These are phyloP conservation scores for Tricholoma flavovirens DNA, from an alignment of 768 basidiomycete species.

Conservation along the genomic window DNA sequence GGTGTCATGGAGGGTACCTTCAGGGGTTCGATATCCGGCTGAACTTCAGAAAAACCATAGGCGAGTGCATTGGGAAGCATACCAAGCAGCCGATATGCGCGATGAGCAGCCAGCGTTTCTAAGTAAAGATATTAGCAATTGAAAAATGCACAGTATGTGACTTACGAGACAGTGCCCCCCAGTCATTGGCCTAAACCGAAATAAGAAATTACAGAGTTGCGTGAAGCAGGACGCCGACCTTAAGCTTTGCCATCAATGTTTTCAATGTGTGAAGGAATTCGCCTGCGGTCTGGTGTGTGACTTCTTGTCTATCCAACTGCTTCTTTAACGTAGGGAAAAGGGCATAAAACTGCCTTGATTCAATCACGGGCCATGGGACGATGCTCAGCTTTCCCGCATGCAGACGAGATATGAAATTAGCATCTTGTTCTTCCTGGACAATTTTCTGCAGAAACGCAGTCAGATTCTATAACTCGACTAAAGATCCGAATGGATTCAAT, in stretches of 20 bases:
- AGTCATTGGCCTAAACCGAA: conserved; percentile 47
- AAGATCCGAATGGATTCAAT: background rate
- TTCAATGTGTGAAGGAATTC: conserved; percentile 55
- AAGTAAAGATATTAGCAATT: background rate
- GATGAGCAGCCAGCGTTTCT: conserved; percentile 47
- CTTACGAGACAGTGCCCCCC: conserved; percentile 60
- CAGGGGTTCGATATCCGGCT: conserved; percentile 41
- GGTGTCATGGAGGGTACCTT: conserved; percentile 31
- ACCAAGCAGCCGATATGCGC: conserved; percentile 35
- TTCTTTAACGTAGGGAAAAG: conserved; percentile 45
- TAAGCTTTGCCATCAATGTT: conserved; percentile 62
- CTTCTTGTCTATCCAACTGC: conserved; percentile 39
- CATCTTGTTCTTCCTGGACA: conserved; percentile 54
- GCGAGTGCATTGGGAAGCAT: conserved; percentile 43
- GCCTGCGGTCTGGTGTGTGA: conserved; percentile 46
- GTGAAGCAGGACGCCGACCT: conserved; percentile 29
- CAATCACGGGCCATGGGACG: conserved; percentile 65
- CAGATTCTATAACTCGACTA: background rate
- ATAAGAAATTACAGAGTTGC: background rate
- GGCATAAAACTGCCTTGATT: conserved; percentile 53
- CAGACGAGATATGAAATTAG: conserved; percentile 57
- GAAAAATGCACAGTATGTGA: background rate
- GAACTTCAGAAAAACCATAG: conserved; percentile 40
- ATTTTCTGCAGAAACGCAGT: conserved; percentile 34
- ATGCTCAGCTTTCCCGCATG: conserved; percentile 52